phyloP scores from a whole-genome alignment of 805 yeast species.

The Pichia nanzhaoensis region DNA sequence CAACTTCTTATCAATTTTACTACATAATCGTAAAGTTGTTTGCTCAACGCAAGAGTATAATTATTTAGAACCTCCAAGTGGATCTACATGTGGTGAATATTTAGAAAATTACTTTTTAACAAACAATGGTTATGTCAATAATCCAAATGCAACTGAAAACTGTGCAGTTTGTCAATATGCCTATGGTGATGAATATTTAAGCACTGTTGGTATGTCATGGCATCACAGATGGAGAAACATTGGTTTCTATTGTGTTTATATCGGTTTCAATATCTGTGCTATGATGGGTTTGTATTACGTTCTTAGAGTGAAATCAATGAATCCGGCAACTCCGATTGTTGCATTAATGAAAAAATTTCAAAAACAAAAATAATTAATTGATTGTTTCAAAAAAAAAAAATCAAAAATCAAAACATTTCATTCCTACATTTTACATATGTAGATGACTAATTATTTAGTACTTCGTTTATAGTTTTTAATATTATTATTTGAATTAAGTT shows the following conservation, averaged over 20 bases:
- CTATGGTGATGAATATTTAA: conserved; percentile 43
- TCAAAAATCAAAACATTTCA: too few species aligned
- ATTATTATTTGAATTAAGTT: neutral
- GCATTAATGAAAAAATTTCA: neutral
- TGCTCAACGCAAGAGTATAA: conserved; percentile 47
- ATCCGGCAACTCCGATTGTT: conserved; percentile 2
- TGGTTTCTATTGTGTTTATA: conserved; percentile 54
- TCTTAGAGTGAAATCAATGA: conserved; percentile 25
- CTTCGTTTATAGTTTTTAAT: neutral
- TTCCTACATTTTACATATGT: neutral
- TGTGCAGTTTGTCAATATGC: conserved; percentile 46
- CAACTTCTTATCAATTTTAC: conserved; percentile 39
- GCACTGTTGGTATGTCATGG: conserved; percentile 37
- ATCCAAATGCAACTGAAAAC: conserved; percentile 41
- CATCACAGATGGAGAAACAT: conserved; percentile 57
- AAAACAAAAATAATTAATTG: neutral
- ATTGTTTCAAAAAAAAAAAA: too few species aligned
- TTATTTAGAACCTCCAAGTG: conserved; percentile 46
- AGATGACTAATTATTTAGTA: neutral
- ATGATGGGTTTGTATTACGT: conserved; percentile 33
- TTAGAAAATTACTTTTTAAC: conserved; percentile 32
- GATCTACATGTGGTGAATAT: conserved; percentile 59
- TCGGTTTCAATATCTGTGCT: conserved; percentile 41
- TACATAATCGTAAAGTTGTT: conserved; percentile 44
- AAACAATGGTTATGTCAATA: conserved; percentile 48